These are phyloP conservation scores for Fusarium irregulare DNA, from an alignment of 2,329 filamentous ascomycete species.

Conservation along the genomic window DNA sequence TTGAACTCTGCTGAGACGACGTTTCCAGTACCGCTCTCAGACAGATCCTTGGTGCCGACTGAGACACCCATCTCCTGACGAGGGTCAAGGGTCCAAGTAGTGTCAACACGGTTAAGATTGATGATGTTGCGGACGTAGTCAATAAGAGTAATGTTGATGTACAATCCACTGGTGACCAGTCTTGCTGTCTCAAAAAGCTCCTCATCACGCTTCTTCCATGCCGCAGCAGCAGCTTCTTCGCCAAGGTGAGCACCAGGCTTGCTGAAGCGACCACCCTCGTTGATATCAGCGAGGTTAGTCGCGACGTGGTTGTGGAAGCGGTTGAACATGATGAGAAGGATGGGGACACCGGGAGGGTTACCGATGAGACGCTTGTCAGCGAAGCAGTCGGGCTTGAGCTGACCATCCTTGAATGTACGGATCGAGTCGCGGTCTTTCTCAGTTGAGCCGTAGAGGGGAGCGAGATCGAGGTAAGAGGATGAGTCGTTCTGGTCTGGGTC, in stretches of 20 bases:
- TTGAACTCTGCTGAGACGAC: conserved; percentile 91
- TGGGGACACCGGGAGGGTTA: conserved; percentile 77
- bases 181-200: conserved; percentile 84
- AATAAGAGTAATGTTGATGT: conserved; percentile 81
- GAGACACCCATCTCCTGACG: conserved; percentile 73
- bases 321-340: conserved; percentile 81
- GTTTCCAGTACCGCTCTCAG: conserved; percentile 80
- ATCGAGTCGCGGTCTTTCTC: conserved; percentile 74
- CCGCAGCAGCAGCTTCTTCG: conserved; percentile 61
- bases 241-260: conserved; percentile 65
- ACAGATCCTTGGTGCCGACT: conserved; percentile 64
- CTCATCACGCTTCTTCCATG: conserved; percentile 78
- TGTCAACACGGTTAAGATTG: conserved; percentile 68
- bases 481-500: conserved; percentile 73
- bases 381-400: conserved; percentile 78
- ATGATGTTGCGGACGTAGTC: conserved; percentile 85
- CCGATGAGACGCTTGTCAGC: conserved; percentile 76
- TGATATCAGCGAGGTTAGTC: conserved; percentile 82
- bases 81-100: conserved; percentile 84
- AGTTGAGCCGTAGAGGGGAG: conserved; percentile 77
- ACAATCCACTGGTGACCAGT: conserved; percentile 78
- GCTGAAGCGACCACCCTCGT: conserved; percentile 82
- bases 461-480: conserved; percentile 77
- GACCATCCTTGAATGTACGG: conserved; percentile 76
- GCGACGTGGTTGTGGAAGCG: conserved; percentile 90